Percentiles rank a stretch among this genome's conserved stretches.
Conservation (phyloP, 1,139 yeast genomes). For the Candida smagusa region DNA sequence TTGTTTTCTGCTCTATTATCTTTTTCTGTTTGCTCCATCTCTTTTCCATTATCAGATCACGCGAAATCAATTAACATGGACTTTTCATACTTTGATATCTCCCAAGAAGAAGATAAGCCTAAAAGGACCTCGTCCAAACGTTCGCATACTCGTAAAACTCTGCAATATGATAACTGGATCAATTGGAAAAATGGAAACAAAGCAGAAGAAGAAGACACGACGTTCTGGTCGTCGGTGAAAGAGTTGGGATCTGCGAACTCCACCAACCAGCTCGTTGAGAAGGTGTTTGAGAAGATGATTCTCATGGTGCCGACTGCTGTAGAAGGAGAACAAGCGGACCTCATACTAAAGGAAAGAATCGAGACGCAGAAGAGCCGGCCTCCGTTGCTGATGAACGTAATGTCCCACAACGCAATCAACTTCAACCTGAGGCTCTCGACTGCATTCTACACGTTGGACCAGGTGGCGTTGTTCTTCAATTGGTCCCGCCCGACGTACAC, state of each 20-base stretch:
- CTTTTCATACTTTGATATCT: no score
- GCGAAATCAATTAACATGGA: no score
- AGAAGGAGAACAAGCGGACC: constrained; percentile 34
- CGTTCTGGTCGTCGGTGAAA: not conserved
- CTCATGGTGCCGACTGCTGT: constrained; percentile 65
- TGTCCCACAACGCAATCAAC: constrained; percentile 67
- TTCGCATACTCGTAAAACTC: not conserved
- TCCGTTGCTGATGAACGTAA: constrained; percentile 61
- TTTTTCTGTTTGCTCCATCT: no score
- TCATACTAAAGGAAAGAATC: constrained; percentile 45
- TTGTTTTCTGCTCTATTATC: not conserved
- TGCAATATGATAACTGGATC: not conserved
- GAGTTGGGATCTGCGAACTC: not conserved
- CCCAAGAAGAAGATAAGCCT: no score
- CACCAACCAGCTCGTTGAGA: constrained; percentile 48
- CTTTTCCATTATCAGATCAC: no score
- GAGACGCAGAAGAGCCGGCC: constrained; percentile 65
- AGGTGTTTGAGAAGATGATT: constrained; percentile 64
- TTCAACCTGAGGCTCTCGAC: constrained; percentile 62
- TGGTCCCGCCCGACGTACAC: constrained; percentile 71
- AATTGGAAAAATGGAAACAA: no score
- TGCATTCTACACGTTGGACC: constrained; percentile 61
- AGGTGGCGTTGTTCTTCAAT: constrained; percentile 47
- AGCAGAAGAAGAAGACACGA: not conserved
- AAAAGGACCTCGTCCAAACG: not conserved